Conservation (phyloP, 2,329 filamentous ascomycete species). For the Exophiala sideris region DNA sequence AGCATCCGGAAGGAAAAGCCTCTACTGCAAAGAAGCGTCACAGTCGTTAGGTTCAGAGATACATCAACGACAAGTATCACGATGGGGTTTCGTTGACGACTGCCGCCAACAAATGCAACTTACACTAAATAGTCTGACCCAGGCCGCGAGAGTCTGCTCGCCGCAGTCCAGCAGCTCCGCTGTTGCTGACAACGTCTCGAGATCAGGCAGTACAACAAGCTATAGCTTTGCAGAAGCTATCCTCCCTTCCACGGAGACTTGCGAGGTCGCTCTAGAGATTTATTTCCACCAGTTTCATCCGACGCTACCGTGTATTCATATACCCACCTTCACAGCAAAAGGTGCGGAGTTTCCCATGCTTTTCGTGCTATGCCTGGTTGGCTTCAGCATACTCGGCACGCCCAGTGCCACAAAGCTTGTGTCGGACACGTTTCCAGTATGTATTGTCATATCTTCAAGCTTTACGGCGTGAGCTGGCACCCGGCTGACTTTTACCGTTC, state of each 20-base stretch:
- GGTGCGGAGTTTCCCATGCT: not conserved
- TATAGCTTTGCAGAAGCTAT: not conserved
- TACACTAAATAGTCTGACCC: not conserved
- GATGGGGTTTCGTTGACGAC: not conserved
- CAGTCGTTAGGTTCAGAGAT: not conserved
- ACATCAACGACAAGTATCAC: not conserved
- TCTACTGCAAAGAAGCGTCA: not conserved
- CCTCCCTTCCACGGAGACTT: not conserved
- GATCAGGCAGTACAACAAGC: not conserved
- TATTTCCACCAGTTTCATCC: not conserved
- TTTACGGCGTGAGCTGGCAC: not conserved
- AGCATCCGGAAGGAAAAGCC: not conserved
- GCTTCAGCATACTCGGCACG: not conserved
- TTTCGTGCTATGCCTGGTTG: not conserved
- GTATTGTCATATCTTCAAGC: not conserved
- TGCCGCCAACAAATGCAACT: not conserved
- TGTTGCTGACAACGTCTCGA: not conserved
- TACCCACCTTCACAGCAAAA: not conserved
- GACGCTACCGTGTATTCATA: not conserved
- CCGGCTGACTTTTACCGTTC: not conserved
- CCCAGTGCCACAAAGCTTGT: not conserved
- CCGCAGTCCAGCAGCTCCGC: not conserved
- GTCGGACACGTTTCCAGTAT: not conserved
- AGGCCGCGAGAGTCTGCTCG: not conserved
- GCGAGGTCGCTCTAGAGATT: not conserved